Evolutionary conservation across 192 early-diverging fungal species (phyloP), one percentile per base, ranked within the genome.

Genomic region (Geranomyces variabilis): DNA sequence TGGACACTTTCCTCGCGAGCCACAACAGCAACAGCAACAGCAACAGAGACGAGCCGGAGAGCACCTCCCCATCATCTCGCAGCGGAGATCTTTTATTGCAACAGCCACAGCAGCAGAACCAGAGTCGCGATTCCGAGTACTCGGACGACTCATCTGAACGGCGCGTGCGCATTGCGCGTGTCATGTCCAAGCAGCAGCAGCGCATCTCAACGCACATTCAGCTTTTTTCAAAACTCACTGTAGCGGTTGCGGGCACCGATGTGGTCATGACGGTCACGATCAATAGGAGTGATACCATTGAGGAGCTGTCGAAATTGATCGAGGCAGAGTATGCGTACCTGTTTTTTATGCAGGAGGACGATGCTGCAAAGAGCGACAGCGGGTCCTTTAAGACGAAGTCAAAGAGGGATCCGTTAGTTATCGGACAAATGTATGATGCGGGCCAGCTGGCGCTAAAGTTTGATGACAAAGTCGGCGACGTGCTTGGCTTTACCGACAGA

Each of bases 251-350:
- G 12, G 53, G 49, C 21, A 24, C 12, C 12, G 60, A 71, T 10
- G 29, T 69, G 17, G 13, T n/a, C 29, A 22, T 76, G 10, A 43
- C 17, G 14, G 22, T 76, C 28, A 75, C 79, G 0, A 79, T 88
- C 5, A 80, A 85, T 21, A 74, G 79, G 49, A 77, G 72, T 21
- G 79, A 83, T 28, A 89, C 83, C 15, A 76, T 91, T 30, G 90
- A 91, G 72, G 78, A 87, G 33, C 72, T 91, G 29, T 85, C 87
- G 10, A 68, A 80, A 3, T 86, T 86, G 69, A 90, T 91, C 49
- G 90, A 91, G 55, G 90, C 90, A 21, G 90, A 91, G 75, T 89
- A 86, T 65, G 81, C 86, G 9, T 86, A 87, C 44, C 49, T 64
- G 56, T 79, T 77, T 71, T 53, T 80, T 21, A 31, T 46, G 15